phyloP scores from a whole-genome alignment of 768 basidiomycete genomes.

The Chiua virens region DNA sequence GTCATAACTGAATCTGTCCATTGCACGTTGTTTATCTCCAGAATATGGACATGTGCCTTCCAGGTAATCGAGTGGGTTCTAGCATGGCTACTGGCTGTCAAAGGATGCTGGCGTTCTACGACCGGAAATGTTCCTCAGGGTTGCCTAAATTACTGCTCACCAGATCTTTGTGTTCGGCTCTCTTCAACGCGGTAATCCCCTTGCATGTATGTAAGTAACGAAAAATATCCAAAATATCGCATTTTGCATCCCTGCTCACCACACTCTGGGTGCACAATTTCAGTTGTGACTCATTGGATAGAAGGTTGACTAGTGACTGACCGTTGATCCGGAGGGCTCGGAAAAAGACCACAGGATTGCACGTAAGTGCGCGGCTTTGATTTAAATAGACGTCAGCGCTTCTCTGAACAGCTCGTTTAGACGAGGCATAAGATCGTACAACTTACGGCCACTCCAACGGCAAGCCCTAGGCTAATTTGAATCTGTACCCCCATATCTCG shows the following conservation, averaged over 20 bases:
- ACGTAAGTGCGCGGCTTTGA: slow-evolving; percentile 11
- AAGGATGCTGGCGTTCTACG: slow-evolving; percentile 3
- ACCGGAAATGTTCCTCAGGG: slow-evolving; percentile 8
- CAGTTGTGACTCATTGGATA: slow-evolving; percentile 16
- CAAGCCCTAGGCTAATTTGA: slow-evolving; percentile 3
- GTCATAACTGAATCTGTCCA: slow-evolving; percentile 18
- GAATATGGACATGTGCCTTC: slow-evolving; percentile 4
- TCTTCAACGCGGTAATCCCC: neutral
- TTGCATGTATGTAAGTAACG: neutral
- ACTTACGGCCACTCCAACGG: slow-evolving; percentile 1
- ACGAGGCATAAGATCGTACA: slow-evolving; percentile 11
- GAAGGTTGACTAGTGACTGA: slow-evolving; percentile 10
- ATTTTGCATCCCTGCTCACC: neutral
- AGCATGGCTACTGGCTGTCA: neutral
- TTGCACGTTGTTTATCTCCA: slow-evolving; percentile 19
- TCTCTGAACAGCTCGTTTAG: slow-evolving; percentile 1
- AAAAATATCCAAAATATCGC: neutral
- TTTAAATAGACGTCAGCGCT: slow-evolving; percentile 10
- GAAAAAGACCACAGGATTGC: slow-evolving; percentile 4
- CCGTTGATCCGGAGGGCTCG: slow-evolving; percentile 4
- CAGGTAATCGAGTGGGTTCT: slow-evolving; percentile 2
- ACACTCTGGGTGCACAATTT: slow-evolving; percentile 18
- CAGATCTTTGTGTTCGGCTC: slow-evolving; percentile 1
- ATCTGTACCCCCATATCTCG: slow-evolving; percentile 26
- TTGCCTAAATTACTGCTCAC: slow-evolving; percentile 9